These are phyloP conservation scores for Monilinia polystroma DNA, from an alignment of 2,329 filamentous ascomycete species.

Conservation along the genomic window DNA sequence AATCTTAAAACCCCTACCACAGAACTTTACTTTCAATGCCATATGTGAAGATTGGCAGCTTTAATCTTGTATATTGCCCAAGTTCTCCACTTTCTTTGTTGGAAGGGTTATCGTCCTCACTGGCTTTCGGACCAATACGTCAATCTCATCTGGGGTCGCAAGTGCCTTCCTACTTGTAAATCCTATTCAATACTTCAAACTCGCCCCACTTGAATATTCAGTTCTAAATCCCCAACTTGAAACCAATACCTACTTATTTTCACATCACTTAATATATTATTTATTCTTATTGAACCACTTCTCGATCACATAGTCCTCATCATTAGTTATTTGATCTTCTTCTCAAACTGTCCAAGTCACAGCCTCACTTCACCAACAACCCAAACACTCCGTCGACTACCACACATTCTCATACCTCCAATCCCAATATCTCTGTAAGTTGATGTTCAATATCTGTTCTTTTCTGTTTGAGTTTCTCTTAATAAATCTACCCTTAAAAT, in stretches of 20 bases:
- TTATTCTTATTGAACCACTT: not conserved
- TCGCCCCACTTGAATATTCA: not conserved
- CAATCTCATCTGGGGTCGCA: conserved; percentile 1
- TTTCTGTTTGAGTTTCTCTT: not conserved
- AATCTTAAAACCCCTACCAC: not conserved
- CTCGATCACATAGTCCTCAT: not conserved
- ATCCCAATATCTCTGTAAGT: not conserved
- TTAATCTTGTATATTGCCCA: not conserved
- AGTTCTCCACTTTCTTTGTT: not conserved
- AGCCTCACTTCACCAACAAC: not conserved
- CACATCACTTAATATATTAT: not conserved
- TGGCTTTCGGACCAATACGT: not conserved
- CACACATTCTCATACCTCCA: not conserved
- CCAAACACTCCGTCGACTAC: not conserved
- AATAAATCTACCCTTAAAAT: not conserved
- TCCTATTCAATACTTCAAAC: conserved; percentile 3
- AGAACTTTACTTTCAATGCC: not conserved
- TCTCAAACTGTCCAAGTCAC: not conserved
- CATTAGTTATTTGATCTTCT: not conserved
- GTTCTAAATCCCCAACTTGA: not conserved
- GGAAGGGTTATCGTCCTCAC: not conserved
- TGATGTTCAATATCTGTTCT: not conserved
- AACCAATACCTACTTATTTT: not conserved
- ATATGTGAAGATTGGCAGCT: not conserved
- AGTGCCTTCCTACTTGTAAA: not conserved